These are phyloP conservation scores for Colletotrichum acutatum DNA, from an alignment of 2,329 filamentous ascomycete genomes.

Conservation along the genomic window DNA sequence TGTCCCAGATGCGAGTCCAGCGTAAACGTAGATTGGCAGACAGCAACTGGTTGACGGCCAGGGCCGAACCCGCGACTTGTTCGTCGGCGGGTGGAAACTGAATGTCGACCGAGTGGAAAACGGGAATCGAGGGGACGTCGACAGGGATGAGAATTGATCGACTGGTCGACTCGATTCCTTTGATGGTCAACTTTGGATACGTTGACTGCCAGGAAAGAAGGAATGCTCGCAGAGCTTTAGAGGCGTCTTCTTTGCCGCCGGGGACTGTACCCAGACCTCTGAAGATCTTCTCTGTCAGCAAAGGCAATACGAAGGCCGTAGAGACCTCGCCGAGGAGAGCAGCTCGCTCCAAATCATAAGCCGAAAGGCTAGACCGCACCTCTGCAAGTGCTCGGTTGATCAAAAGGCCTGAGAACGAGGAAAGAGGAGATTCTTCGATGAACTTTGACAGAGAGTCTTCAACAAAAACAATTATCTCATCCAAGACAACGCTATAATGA, in stretches of 20 bases:
- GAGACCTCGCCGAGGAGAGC: conserved; percentile 63
- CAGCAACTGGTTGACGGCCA: conserved; percentile 73
- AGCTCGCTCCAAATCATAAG: conserved; percentile 66
- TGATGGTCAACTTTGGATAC: conserved; percentile 46
- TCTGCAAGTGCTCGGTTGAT: conserved; percentile 56
- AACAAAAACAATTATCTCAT: conserved; percentile 72
- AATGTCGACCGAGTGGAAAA: conserved; percentile 84
- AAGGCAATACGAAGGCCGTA: conserved; percentile 57
- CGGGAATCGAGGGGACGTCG: conserved; percentile 83
- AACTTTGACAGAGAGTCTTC: conserved; percentile 53
- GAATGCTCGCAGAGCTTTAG: conserved; percentile 43
- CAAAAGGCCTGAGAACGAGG: conserved; percentile 59
- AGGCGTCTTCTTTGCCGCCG: conserved; percentile 46
- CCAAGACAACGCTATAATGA: conserved; percentile 80
- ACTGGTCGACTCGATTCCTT: conserved; percentile 43
- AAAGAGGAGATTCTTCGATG: conserved; percentile 53
- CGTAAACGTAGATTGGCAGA: conserved; percentile 70
- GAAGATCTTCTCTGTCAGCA: conserved; percentile 63
- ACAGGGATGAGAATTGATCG: conserved; percentile 87
- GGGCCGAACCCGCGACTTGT: conserved; percentile 48
- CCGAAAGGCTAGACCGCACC: conserved; percentile 55
- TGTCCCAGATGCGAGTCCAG: conserved; percentile 74
- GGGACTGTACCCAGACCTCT: conserved; percentile 57
- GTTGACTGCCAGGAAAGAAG: conserved; percentile 51
- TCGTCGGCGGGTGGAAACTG: conserved; percentile 43